Base-by-base conservation (phyloP, 768 basidiomycete genomes). In the Kwoniella bestiolae region DNA sequence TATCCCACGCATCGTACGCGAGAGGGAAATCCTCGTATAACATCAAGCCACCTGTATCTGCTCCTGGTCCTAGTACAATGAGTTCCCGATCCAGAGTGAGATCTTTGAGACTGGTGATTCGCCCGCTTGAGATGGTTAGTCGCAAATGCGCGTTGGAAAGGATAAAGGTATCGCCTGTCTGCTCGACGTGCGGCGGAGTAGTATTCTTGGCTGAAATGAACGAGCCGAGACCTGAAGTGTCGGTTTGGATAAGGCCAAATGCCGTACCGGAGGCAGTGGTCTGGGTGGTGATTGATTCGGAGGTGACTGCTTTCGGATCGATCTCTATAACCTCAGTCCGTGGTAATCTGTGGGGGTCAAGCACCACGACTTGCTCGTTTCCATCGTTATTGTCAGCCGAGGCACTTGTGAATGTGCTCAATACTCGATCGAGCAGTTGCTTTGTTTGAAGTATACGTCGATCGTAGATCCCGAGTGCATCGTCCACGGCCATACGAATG, bases 401-500 rank as follows among this genome's bases (percentile, higher is more conserved):
- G 11, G 31, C 35, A 32, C 31, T 14, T 18, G 6, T 5, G 3
- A 60, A 23, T 14, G 25, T 25, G 25, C 5, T 7, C 11, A 66
- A 18, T 5, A 56, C 65, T 21, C 49, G 25, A 6, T 45, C 55
- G 14, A 68, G 46, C 21, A 68, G 51, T 41, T 38, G 25, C n/a
- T 55, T 2, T 1, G 63, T 46, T 55, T 68, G 32, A 5, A 9
- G 31, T 9, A 29, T 14, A 7, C 67, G 56, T 7, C 45, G 47
- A 12, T 35, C 51, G 67, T 68, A 65, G 14, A 65, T 65, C 14
- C 29, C 63, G 78, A 93, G 91, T 2, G 91, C 92, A 74, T 98
- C 94, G 0, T 93, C 89, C 78, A 96, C 95, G 1, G 65, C 92
- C 91, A 96, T 92, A 0, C 90, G 91, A 60, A 92, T 93, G 51